Base-by-base conservation (phyloP, 1,139 yeast species). In the Protomyces inundatus region DNA sequence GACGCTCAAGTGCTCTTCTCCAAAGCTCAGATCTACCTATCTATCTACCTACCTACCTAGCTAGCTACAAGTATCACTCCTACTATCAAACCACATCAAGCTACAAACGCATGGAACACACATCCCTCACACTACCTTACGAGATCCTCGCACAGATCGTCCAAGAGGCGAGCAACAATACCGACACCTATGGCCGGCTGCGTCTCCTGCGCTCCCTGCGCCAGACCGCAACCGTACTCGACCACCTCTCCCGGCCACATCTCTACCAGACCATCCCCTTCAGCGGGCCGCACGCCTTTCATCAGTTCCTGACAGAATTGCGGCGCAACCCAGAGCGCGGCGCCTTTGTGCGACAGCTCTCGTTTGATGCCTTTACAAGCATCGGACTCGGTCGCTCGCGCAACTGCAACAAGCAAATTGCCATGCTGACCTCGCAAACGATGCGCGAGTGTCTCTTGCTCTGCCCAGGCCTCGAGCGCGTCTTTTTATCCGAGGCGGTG, bases 301-400 rank as follows among this genome's bases (percentile, higher is more conserved):
- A 32, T 7, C 36, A 52, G 57, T 60, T 60, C 35, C 50, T 60
- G 39, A 39, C 54, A 32, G 64, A 54, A 39, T 40, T 60, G 33
- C 34, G 58, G 35, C 54, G 46, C 6, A 23, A 33, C n/a, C 64
- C 64, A 4, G 54, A 35, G 23, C 53, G 58, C 10, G 64, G 64
- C 32, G 10, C 23, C 1, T 40, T 52, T 37, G 64, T 60, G n/a
- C 36, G 54, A 16, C 46, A 51, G 34, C 58, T 60, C 35, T 58
- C 54, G 54, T 60, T 90, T 72, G 88, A 88, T 71, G 93, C 89
- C 68, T 87, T 90, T 73, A 90, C 97, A 0, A 87, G 95, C 1
- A 86, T 91, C 61, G 97, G 97, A 0, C 79, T 90, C 61, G 97
- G 97, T 3, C 79, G 97, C 68, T 88, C 97, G 0, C 89, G 89